These are phyloP conservation scores for Trametes villosa DNA, from an alignment of 768 basidiomycete genomes.

Conservation along the genomic window DNA sequence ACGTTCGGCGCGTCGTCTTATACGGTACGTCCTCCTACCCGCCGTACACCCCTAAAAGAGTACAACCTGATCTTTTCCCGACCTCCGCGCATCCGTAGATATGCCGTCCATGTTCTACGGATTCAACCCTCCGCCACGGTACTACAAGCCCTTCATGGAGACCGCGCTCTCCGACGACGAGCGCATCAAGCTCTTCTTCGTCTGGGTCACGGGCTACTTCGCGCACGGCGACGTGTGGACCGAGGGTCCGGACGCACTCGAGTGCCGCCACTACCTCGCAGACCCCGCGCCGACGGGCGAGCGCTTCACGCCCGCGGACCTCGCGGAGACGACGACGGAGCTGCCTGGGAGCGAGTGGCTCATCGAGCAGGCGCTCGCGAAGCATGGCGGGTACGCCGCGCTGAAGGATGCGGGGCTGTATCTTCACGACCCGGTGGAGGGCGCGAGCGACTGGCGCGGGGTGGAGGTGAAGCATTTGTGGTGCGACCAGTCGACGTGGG, in stretches of 20 bases:
- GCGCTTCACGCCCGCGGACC: conserved; percentile 4
- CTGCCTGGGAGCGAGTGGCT: neutral
- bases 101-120: neutral
- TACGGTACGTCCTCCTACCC: neutral
- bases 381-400: neutral
- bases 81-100: neutral
- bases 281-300: conserved; percentile 2
- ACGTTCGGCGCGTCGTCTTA: conserved; percentile 5
- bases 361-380: neutral
- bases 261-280: neutral
- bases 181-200: neutral
- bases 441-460: neutral
- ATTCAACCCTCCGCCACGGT: neutral
- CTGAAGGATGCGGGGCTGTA: neutral
- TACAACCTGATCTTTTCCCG: too few species aligned
- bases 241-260: neutral
- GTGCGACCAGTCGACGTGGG: conserved; percentile 10
- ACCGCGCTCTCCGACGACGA: neutral
- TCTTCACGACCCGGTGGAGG: neutral
- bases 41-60: too few species aligned
- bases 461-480: conserved; percentile 2
- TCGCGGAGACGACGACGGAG: neutral
- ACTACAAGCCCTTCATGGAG: conserved; percentile 9
- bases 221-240: conserved; percentile 8
- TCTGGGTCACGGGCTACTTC: conserved; percentile 17